These are phyloP conservation scores for Piloderma croceum DNA, from an alignment of 768 basidiomycete species.

Conservation along the genomic window DNA sequence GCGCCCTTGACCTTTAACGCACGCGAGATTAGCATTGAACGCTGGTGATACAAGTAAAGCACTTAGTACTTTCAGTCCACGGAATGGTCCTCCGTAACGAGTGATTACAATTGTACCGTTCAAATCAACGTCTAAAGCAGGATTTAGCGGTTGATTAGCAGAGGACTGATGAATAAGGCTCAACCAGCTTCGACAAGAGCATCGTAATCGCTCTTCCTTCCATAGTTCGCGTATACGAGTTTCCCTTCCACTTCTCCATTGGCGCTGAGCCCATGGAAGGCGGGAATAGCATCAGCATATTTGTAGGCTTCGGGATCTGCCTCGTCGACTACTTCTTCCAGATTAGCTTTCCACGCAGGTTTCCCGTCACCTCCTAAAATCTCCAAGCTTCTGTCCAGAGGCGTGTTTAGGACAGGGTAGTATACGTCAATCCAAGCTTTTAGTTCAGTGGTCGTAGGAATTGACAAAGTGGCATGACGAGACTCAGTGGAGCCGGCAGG, in stretches of 20 bases:
- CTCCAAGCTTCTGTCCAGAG: slow-evolving; percentile 50
- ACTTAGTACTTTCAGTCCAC: slow-evolving; percentile 55
- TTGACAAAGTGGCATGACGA: slow-evolving; percentile 45
- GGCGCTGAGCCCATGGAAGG: slow-evolving; percentile 68
- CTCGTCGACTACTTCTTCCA: slow-evolving; percentile 61
- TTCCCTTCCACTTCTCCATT: slow-evolving; percentile 63
- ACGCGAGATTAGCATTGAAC: not conserved
- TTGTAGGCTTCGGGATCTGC: slow-evolving; percentile 59
- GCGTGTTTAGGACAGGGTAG: slow-evolving; percentile 70
- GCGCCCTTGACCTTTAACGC: slow-evolving; percentile 48
- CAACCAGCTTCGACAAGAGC: slow-evolving; percentile 45
- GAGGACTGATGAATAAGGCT: slow-evolving; percentile 5
- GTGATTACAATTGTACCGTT: slow-evolving; percentile 53
- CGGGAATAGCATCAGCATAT: slow-evolving; percentile 49
- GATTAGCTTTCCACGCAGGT: slow-evolving; percentile 51
- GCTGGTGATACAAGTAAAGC: slow-evolving; percentile 1
- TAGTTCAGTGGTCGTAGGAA: slow-evolving; percentile 35
- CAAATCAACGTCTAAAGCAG: slow-evolving; percentile 46
- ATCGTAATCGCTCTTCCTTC: slow-evolving; percentile 59
- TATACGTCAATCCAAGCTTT: slow-evolving; percentile 65
- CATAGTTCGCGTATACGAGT: slow-evolving; percentile 54
- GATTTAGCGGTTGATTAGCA: not conserved
- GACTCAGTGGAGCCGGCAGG: slow-evolving; percentile 53
- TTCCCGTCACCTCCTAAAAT: slow-evolving; percentile 47
- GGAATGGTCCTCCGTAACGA: slow-evolving; percentile 58